Evolutionary conservation across 108 stramenopile genomes (phyloP).

Genomic region (Cyclotella choctawhatcheeana): DNA sequence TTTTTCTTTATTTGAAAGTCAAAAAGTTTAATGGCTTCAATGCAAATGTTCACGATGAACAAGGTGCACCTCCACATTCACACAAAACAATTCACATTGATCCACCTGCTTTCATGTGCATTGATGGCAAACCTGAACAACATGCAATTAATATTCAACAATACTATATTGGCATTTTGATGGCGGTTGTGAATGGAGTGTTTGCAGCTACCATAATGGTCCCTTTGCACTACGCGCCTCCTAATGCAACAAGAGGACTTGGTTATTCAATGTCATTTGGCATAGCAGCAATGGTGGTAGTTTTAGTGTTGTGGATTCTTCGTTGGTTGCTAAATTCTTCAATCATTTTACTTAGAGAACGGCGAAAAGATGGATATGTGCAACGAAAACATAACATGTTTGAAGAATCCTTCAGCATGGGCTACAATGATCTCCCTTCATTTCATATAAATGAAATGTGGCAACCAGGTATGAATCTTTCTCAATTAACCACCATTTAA

Average conservation of each 20-base stretch:
- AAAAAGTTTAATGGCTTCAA: too few relatives aligned
- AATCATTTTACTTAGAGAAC: constrained; percentile 7
- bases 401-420: constrained; percentile 34
- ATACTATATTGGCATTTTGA: constrained; percentile 45
- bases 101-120: constrained; percentile 18
- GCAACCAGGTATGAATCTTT: constrained; percentile 55
- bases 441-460: constrained; percentile 69
- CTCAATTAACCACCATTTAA: too few relatives aligned
- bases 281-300: constrained; percentile 68
- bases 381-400: constrained; percentile 2
- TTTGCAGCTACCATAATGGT: constrained; percentile 64
- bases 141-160: constrained; percentile 35
- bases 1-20: neutral
- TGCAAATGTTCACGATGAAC: too few relatives aligned
- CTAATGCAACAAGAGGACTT: constrained; percentile 58
- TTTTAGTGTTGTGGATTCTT: constrained; percentile 61
- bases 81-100: constrained; percentile 45
- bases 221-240: constrained; percentile 60
- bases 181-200: constrained; percentile 57
- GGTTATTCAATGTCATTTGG: constrained; percentile 80
- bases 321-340: constrained; percentile 50
- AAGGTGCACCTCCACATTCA: constrained; percentile 39
- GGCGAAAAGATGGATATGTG: neutral
- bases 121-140: constrained; percentile 6
- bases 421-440: constrained; percentile 62